Evolutionary conservation across 148 eudicot species (phyloP), one percentile per base, ranked within the genome.

Genomic region (Heliamphora exappendiculata): DNA sequence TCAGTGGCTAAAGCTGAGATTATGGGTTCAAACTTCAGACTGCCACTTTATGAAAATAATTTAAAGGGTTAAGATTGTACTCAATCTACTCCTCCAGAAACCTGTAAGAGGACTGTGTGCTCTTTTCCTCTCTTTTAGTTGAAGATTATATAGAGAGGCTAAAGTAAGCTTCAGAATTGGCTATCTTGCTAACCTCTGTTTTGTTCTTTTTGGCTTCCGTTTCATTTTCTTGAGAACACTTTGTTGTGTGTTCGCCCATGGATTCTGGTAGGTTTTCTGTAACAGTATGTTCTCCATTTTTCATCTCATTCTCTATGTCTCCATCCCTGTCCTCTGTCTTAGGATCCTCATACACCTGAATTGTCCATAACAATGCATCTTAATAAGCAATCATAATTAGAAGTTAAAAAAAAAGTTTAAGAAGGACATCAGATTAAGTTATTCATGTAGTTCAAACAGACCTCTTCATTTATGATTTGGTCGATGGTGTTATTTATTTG

Each of bases 381-480:
- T 55, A 11, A 16, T 73, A 50, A 73, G 29, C n/a, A 34, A 51
- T 54, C 41, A 20, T 20, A 36, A 53, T 22, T 11, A 9, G 33
- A 65, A 71, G 24, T 4, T 51, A 13, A 5, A 20, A 10, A 62
- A 62, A 17, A 65, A 19, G 0, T 2, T 36, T 19, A n/a, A n/a
- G n/a, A 20, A 41, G 54, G 26, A 17, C 39, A 58, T 59, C 2
- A 10, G 51, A 74, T 39, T 74, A 13, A 75, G 70, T 75, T 39
- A 59, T 31, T n/a, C 28, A 75, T 19, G 62, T n/a, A 1, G 11
- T 45, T 34, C 31, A 75, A 74, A 9, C 36, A 9, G 42, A 75
- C 70, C 77, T 75, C 58, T 62, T 75, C 42, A 42, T 47, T 44
- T 65, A 45, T 59, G 34, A 39, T 59, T 58, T 44, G 51, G 19